Evolutionary conservation across 139 green algal genomes (phyloP).

Genomic region (Chlamydomonas sp.): DNA sequence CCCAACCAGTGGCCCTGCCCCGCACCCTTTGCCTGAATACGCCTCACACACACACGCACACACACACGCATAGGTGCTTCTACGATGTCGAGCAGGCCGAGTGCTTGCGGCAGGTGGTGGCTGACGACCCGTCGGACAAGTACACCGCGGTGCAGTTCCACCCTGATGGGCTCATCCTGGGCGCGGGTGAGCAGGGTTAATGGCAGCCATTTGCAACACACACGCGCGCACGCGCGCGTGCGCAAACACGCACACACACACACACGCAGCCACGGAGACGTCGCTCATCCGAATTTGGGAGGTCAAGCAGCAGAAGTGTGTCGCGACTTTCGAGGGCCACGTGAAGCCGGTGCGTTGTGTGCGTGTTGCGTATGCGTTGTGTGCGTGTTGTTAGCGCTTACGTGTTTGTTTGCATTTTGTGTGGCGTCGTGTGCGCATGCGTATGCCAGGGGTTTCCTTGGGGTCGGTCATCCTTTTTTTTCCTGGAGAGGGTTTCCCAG

Average conservation of each 20-base stretch:
- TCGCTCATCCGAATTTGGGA: conserved; percentile 80
- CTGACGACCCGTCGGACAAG: conserved; percentile 16
- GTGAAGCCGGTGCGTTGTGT: conserved; percentile 49
- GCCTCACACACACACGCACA: too few species aligned
- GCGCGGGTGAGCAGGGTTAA: conserved; percentile 45
- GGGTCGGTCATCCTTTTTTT: too few species aligned
- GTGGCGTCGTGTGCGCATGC: too few species aligned
- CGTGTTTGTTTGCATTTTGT: too few species aligned
- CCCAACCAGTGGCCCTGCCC: too few species aligned
- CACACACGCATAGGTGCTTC: too few species aligned
- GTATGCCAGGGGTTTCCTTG: too few species aligned
- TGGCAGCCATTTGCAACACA: background rate
- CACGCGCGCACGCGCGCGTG: background rate
- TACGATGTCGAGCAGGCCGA: conserved; percentile 61
- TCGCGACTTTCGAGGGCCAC: conserved; percentile 75
- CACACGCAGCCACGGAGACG: conserved; percentile 42
- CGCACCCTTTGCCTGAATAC: too few species aligned
- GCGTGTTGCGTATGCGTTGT: too few species aligned
- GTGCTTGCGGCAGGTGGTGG: conserved; percentile 58
- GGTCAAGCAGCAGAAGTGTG: conserved; percentile 67
- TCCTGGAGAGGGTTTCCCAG: too few species aligned
- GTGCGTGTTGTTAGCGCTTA: too few species aligned
- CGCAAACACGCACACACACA: background rate
- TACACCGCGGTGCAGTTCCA: conserved; percentile 58
- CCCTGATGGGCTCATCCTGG: conserved; percentile 84